Evolutionary conservation across 1,139 yeast species (phyloP).

Genomic region (Yamadazyma kanchanaburiensis): DNA sequence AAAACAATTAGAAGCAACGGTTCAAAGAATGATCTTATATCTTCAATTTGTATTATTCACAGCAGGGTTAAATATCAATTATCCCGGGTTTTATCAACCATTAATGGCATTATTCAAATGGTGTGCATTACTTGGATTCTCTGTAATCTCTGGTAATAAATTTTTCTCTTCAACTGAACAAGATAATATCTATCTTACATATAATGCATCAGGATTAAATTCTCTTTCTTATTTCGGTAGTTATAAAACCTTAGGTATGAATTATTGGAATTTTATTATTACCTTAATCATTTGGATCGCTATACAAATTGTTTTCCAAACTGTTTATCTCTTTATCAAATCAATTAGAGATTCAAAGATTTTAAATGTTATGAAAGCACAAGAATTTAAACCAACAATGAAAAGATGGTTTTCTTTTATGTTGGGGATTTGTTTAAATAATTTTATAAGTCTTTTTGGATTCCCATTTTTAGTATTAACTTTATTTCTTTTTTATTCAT

Average conservation of each 20-base stretch:
- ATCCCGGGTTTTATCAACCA: constrained; percentile 67
- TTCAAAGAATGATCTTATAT: constrained; percentile 46
- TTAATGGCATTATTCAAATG: constrained; percentile 37
- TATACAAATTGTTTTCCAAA: constrained; percentile 20
- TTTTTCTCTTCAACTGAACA: constrained; percentile 12
- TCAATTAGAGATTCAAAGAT: constrained; percentile 1
- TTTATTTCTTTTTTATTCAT: constrained; percentile 30
- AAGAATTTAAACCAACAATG: constrained; percentile 10
- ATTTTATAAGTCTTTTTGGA: constrained; percentile 35
- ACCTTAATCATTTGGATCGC: constrained; percentile 28
- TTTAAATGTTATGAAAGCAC: constrained; percentile 2
- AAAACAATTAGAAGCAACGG: constrained; percentile 55
- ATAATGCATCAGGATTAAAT: constrained; percentile 30
- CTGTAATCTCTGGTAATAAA: constrained; percentile 14
- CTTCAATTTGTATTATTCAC: constrained; percentile 58
- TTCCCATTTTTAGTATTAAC: constrained; percentile 47
- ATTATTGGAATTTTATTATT: constrained; percentile 46
- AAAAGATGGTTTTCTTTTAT: constrained; percentile 23
- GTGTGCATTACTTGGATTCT: constrained; percentile 36
- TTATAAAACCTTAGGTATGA: constrained; percentile 19
- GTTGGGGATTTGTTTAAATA: constrained; percentile 31
- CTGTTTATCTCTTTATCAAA: constrained; percentile 6
- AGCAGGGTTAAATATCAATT: constrained; percentile 52
- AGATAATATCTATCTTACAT: constrained; percentile 36
- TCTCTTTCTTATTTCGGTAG: constrained; percentile 27